Evolutionary conservation across 108 stramenopile genomes (phyloP), one percentile per base, ranked within the genome.

Genomic region (Cyclostephanos invisitatus): DNA sequence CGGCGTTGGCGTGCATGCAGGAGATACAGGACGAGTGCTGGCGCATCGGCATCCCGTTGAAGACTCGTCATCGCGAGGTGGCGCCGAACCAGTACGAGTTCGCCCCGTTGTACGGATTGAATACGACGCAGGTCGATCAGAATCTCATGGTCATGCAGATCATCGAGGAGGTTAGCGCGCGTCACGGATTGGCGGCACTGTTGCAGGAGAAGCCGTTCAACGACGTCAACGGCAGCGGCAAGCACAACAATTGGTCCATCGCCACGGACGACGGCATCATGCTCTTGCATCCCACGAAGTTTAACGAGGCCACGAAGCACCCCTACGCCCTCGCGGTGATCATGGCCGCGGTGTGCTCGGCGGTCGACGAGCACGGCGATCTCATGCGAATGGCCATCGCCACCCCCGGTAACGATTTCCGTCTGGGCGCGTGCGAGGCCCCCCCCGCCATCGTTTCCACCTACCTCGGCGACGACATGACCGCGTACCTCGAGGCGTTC

Each of bases 201-300:
- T 72, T 96, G 65, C 96, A 97, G 70, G 97, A 98, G 84, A 98
- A 98, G 92, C 97, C 97, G 21, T 98, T 98, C 88, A 88, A 93
- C 57, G 89, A 94, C 65, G 85, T 98, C 69, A 98, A 98, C 72
- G 97, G 97, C 64, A 87, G 86, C 44, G 96, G 97, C 65, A 98
- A 98, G 90, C 96, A 98, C 89, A 96, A 94, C 77, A 97, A 97
- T 84, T 98, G 97, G 97, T 88, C 87, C 73, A 87, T 98, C 69
- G 91, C 89, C 49, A 96, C 93, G 25, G 83, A 82, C 27, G 84
- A 87, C 67, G 96, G 96, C 27, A 73, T 90, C 74, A 90, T 94
- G 75, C 67, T 94, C 57, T 76, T 98, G 48, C 86, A 89, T 59
- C 90, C 94, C 25, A 81, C 80, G 42, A 70, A 76, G 49, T 60